phyloP scores from a whole-genome alignment of 2,329 filamentous ascomycete species.

The Gliomastix tumulicola region DNA sequence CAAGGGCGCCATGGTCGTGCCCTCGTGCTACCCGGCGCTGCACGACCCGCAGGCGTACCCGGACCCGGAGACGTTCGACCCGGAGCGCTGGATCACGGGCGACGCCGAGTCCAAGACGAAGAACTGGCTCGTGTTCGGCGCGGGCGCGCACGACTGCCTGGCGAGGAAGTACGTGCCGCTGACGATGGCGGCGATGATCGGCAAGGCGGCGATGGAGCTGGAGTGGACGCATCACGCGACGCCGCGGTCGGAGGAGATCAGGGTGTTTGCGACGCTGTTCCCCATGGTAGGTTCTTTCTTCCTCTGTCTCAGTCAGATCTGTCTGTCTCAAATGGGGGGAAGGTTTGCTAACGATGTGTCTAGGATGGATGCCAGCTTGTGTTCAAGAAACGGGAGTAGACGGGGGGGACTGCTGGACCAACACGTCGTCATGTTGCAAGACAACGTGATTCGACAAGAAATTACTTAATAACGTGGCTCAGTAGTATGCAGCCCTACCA shows the following conservation, averaged over 20 bases:
- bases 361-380: not conserved
- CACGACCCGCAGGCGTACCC: slow-evolving; percentile 41
- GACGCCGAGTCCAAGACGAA: slow-evolving; percentile 41
- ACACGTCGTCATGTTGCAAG: too few relatives aligned
- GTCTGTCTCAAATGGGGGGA: not conserved
- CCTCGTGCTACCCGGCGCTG: slow-evolving; percentile 42
- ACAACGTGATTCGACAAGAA: too few relatives aligned
- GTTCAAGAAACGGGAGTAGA: not conserved
- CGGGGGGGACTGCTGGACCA: too few relatives aligned
- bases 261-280: slow-evolving; percentile 40
- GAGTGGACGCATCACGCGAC: slow-evolving; percentile 45
- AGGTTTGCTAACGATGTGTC: not conserved
- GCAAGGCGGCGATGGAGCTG: slow-evolving; percentile 40
- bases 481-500: too few relatives aligned
- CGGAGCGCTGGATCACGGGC: slow-evolving; percentile 44
- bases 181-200: slow-evolving; percentile 43
- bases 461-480: too few relatives aligned
- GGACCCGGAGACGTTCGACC: slow-evolving; percentile 37
- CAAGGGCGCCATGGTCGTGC: slow-evolving; percentile 40
- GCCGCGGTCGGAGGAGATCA: slow-evolving; percentile 38
- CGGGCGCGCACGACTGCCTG: slow-evolving; percentile 42
- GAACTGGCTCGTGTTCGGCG: slow-evolving; percentile 48
- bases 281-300: slow-evolving; percentile 31
- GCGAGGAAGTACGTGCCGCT: slow-evolving; percentile 41
- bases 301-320: not conserved